Evolutionary conservation across 2,329 filamentous ascomycete species (phyloP), one percentile per base, ranked within the genome.

Genomic region (Cercospora zeae-maydis): DNA sequence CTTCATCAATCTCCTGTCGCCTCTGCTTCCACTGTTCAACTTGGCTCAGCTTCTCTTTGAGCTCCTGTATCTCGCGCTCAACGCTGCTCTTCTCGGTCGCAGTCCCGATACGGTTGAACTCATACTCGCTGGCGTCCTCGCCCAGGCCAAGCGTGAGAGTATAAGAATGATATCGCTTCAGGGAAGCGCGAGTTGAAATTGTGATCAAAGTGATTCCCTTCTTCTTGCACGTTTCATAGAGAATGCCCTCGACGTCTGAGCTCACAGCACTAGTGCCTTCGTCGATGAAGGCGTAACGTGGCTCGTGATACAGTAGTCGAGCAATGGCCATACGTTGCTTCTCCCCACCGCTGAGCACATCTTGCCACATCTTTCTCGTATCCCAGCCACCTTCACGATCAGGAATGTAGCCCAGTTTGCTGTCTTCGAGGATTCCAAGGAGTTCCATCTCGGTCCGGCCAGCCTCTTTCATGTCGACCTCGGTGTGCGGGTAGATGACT

Each of bases 361-460:
- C 93, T 78, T 98, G 97, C 95, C 95, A 99, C 74, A 96, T 93
- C 78, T 99, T 98, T 61, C 92, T 86, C 4, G 92, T 95, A 74
- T 99, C 92, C 92, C 92, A 98, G 13, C 95, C 95, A 39, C 95
- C 95, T 80, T 99, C 95, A 14, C 95, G 87, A 54, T 93, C 87
- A 1, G 92, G 91, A 0, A 99, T 83, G 76, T 99, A 98, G 3
- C 92, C 93, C 0, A 99, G 83, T 61, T 86, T 86, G 0, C 93
- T 93, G 57, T 91, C 89, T 61, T 96, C 91, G 3, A 99, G 83
- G 2, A 96, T 86, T 27, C 82, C 82, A 73, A 88, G 86, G 19
- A 99, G 83, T 68, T 96, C 90, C 33, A 86, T 81, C 74, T 99
- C 95, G 2, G 85, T 86, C 70, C 88, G 88, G 14, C 89, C 87